Conservation (phyloP, 768 basidiomycete genomes). For the Lentinula lateritia region DNA sequence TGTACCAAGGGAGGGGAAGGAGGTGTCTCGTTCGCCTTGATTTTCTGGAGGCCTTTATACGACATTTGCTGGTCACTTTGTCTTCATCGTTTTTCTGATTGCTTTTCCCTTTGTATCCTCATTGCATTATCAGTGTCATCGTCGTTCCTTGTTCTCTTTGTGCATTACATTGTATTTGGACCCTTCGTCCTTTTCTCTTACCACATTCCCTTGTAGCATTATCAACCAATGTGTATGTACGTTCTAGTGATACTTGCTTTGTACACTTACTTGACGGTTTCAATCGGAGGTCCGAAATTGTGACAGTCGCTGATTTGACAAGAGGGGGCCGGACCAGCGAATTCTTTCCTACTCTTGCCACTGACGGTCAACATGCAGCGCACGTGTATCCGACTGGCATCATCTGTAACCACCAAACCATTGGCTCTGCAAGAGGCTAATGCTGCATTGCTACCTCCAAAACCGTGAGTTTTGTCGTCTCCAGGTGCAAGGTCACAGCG, state of each 20-base stretch:
- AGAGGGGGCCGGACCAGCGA: too few relatives aligned
- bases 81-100: background rate
- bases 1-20: background rate
- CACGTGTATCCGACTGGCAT: conserved; percentile 42
- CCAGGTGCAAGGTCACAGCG: background rate
- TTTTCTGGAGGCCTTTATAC: background rate
- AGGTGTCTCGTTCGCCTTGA: background rate
- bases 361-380: conserved; percentile 27
- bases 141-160: background rate
- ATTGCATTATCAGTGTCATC: background rate
- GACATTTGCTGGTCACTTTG: background rate
- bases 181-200: background rate
- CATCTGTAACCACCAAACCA: conserved; percentile 51
- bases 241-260: too few relatives aligned
- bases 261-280: too few relatives aligned
- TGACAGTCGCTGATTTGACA: too few relatives aligned
- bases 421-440: conserved; percentile 59
- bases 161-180: background rate
- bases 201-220: background rate
- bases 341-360: background rate
- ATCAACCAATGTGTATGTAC: background rate
- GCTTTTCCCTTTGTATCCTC: background rate
- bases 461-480: conserved; percentile 46
- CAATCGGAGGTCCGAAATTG: too few relatives aligned
- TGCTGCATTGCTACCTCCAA: conserved; percentile 70